phyloP scores from a whole-genome alignment of 164 flowering plant species.

The Protea cynaroides region DNA sequence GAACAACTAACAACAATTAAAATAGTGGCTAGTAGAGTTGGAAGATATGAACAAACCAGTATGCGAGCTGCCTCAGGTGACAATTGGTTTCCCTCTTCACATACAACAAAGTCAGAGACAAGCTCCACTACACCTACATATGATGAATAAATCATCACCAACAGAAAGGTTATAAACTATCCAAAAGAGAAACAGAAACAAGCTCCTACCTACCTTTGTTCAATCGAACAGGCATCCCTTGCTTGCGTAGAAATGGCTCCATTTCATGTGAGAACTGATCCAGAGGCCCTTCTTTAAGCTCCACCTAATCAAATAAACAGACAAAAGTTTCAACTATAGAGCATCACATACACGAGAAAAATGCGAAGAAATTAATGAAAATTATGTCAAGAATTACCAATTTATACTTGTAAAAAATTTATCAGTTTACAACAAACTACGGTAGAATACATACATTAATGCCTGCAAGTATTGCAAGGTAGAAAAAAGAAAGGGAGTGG shows the following conservation, averaged over 20 bases:
- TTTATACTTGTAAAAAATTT: too few relatives aligned
- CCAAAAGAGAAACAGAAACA: not conserved
- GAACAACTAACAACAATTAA: too few relatives aligned
- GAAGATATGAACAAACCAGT: constrained; percentile 48
- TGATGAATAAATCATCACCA: not conserved
- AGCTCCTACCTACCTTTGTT: constrained; percentile 56
- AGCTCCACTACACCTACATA: constrained; percentile 81
- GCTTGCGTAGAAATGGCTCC: constrained; percentile 95
- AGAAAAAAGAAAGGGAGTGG: too few relatives aligned
- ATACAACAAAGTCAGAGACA: constrained; percentile 74
- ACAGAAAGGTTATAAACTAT: not conserved
- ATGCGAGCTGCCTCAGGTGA: constrained; percentile 93
- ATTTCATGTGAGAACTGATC: constrained; percentile 93
- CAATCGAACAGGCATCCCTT: constrained; percentile 93
- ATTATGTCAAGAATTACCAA: too few relatives aligned
- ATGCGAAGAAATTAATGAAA: too few relatives aligned
- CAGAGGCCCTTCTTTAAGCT: constrained; percentile 82
- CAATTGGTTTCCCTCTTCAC: constrained; percentile 83
- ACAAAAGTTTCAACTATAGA: too few relatives aligned
- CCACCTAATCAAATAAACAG: constrained; percentile 46
- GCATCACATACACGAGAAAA: too few relatives aligned
- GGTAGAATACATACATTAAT: too few relatives aligned
- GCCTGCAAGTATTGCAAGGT: too few relatives aligned
- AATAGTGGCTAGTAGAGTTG: not conserved
- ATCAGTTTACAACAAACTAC: too few relatives aligned